Evolutionary conservation across 164 flowering plant species (phyloP).

Genomic region (Nymphaea colorata): DNA sequence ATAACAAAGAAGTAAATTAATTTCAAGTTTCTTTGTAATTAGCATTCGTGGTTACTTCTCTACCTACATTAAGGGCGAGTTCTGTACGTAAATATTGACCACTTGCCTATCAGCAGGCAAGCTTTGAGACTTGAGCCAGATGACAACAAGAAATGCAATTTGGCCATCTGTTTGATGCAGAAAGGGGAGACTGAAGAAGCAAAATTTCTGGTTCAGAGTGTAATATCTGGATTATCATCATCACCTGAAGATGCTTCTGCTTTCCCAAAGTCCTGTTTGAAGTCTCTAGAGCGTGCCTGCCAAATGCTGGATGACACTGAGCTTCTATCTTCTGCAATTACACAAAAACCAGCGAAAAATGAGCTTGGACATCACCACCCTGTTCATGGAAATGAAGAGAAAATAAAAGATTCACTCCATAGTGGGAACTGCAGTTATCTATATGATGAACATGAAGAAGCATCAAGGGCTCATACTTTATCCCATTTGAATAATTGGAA

Average conservation of each 20-base stretch:
- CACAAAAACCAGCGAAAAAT: constrained; percentile 2
- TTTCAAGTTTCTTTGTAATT: neutral
- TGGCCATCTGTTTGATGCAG: constrained; percentile 76
- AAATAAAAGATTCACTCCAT: constrained; percentile 5
- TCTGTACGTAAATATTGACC: neutral
- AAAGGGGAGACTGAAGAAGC: constrained; percentile 54
- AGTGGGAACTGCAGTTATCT: neutral
- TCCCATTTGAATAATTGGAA: neutral
- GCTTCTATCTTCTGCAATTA: constrained; percentile 6
- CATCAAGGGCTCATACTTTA: neutral
- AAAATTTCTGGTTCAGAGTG: constrained; percentile 35
- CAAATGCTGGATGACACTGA: constrained; percentile 46
- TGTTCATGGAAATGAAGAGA: neutral
- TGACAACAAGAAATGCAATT: constrained; percentile 81
- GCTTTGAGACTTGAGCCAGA: constrained; percentile 61
- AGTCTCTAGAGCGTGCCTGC: constrained; percentile 64
- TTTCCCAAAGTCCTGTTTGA: constrained; percentile 41
- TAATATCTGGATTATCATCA: constrained; percentile 22
- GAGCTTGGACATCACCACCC: neutral
- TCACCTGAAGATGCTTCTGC: constrained; percentile 1
- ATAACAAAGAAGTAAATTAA: neutral
- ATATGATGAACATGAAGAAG: neutral
- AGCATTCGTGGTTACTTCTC: neutral
- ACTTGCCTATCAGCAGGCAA: constrained; percentile 35
- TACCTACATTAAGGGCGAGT: neutral